Evolutionary conservation across 768 basidiomycete genomes (phyloP).

Genomic region (Lyophyllum shimeji): DNA sequence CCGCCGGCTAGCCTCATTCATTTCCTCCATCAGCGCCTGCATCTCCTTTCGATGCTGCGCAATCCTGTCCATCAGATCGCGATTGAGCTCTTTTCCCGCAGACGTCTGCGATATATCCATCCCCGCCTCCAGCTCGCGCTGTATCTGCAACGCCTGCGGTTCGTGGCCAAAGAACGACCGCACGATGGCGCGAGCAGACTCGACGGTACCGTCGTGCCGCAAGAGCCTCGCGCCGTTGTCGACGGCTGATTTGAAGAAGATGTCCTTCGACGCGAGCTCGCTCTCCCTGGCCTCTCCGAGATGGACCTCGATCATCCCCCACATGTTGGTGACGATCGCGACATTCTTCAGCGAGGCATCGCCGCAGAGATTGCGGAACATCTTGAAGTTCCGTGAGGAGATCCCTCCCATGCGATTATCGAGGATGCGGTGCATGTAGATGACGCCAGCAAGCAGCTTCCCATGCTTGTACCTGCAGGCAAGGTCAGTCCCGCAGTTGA

Average conservation of each 20-base stretch:
- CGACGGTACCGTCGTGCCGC: constrained; percentile 39
- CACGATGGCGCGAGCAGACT: constrained; percentile 43
- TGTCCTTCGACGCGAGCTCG: constrained; percentile 38
- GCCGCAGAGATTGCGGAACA: constrained; percentile 16
- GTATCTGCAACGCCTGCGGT: constrained; percentile 49
- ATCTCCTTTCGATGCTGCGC: constrained; percentile 49
- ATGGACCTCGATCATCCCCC: constrained; percentile 8
- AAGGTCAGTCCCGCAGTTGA: neutral
- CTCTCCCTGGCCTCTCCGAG: constrained; percentile 35
- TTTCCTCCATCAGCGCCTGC: constrained; percentile 42
- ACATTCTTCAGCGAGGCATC: constrained; percentile 12
- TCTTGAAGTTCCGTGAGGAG: constrained; percentile 15
- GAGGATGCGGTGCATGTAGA: constrained; percentile 56
- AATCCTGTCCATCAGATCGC: constrained; percentile 47
- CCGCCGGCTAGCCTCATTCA: constrained; percentile 40
- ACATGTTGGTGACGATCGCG: constrained; percentile 13
- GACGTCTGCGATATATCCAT: constrained; percentile 49
- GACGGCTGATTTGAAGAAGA: constrained; percentile 53
- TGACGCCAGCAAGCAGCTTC: constrained; percentile 48
- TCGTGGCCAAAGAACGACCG: constrained; percentile 38
- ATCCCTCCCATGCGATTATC: constrained; percentile 46
- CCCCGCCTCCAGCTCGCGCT: constrained; percentile 50
- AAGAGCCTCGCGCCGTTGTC: constrained; percentile 45
- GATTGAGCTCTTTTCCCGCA: constrained; percentile 52
- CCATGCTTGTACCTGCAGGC: constrained; percentile 28